Percentiles rank a stretch among this genome's conserved stretches.
These are phyloP conservation scores for Phytophthora palmivora DNA, from an alignment of 352 stramenopile species.

Conservation along the genomic window DNA sequence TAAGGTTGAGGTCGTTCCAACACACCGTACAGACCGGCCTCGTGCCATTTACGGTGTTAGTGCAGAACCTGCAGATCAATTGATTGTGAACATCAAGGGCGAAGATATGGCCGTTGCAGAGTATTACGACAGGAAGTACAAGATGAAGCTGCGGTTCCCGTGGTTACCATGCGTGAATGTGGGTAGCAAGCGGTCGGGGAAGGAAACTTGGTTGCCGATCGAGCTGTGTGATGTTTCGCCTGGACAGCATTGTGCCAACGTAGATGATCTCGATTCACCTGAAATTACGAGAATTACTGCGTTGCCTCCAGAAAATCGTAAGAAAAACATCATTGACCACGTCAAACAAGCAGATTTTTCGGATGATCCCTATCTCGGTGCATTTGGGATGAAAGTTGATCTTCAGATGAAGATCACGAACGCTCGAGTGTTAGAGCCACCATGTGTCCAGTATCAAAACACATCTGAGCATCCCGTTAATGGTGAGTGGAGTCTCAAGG, in stretches of 20 bases:
- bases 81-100: slow-evolving; percentile 53
- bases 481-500: slow-evolving; percentile 69
- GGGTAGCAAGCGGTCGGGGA: slow-evolving; percentile 39
- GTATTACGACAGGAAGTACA: slow-evolving; percentile 59
- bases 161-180: slow-evolving; percentile 69
- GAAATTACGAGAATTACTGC: slow-evolving; percentile 69
- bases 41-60: slow-evolving; percentile 56
- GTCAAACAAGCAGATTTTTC: slow-evolving; percentile 53
- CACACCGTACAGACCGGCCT: slow-evolving; percentile 56
- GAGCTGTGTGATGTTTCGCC: slow-evolving; percentile 71
- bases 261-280: slow-evolving; percentile 72
- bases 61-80: slow-evolving; percentile 33
- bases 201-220: slow-evolving; percentile 65
- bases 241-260: slow-evolving; percentile 59
- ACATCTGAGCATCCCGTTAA: slow-evolving; percentile 56
- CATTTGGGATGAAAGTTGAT: slow-evolving; percentile 59
- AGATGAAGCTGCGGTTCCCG: slow-evolving; percentile 35
- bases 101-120: slow-evolving; percentile 45
- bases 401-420: slow-evolving; percentile 44
- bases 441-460: slow-evolving; percentile 52
- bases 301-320: slow-evolving; percentile 40
- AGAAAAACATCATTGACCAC: slow-evolving; percentile 51
- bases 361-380: slow-evolving; percentile 52
- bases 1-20: slow-evolving; percentile 52
- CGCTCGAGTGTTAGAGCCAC: slow-evolving; percentile 47